These are phyloP conservation scores for Microcyclospora tardicrescens DNA, from an alignment of 2,329 filamentous ascomycete species.

Conservation along the genomic window DNA sequence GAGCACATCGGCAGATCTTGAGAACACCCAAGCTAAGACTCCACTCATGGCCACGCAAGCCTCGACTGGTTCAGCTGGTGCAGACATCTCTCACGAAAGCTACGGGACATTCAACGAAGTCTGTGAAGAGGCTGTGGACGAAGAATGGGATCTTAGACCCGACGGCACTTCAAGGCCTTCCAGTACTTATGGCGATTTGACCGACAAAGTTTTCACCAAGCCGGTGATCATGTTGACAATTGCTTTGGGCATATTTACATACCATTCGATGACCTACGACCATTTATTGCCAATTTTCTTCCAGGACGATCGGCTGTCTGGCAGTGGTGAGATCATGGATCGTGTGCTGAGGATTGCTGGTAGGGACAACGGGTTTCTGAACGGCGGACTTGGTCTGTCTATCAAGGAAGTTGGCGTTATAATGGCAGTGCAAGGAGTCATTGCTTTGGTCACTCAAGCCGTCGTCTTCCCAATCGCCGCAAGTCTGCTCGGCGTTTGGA, in stretches of 20 bases:
- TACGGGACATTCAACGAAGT: slow-evolving; percentile 29
- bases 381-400: slow-evolving; percentile 53
- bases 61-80: slow-evolving; percentile 58
- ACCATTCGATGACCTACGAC: slow-evolving; percentile 91
- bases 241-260: slow-evolving; percentile 82
- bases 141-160: slow-evolving; percentile 37
- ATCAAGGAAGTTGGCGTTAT: slow-evolving; percentile 56
- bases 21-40: slow-evolving; percentile 45
- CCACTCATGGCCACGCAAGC: slow-evolving; percentile 54
- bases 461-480: slow-evolving; percentile 56
- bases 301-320: slow-evolving; percentile 53
- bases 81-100: slow-evolving; percentile 60
- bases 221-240: slow-evolving; percentile 63
- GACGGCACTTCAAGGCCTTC: slow-evolving; percentile 30
- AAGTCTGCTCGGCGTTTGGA: slow-evolving; percentile 53
- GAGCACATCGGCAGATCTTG: slow-evolving; percentile 27
- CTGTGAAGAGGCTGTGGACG: slow-evolving; percentile 40
- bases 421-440: slow-evolving; percentile 55
- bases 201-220: slow-evolving; percentile 42
- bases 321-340: slow-evolving; percentile 23
- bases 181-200: slow-evolving; percentile 20
- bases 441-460: slow-evolving; percentile 61
- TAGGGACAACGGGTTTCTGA: slow-evolving; percentile 21
- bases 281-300: slow-evolving; percentile 87
- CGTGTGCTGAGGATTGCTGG: slow-evolving; percentile 12